Base-by-base conservation (phyloP, 2,329 filamentous ascomycete species). In the Chrysoporthe cubensis region DNA sequence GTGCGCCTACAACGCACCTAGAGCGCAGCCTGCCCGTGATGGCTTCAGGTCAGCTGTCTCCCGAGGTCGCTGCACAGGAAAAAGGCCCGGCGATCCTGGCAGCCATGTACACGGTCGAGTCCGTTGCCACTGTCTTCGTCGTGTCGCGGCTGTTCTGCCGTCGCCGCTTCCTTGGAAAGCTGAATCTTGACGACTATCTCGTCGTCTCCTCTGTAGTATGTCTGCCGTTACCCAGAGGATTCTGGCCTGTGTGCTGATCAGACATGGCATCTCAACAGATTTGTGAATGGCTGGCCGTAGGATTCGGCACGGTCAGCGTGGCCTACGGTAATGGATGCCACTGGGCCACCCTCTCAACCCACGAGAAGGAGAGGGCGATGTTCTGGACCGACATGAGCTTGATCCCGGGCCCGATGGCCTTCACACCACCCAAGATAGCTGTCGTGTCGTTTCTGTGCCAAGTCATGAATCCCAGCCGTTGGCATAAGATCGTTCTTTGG, bases 351-450 rank as follows among this genome's bases (percentile, higher is more conserved):
- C 72, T 83, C 14, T 69, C 64, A 0, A 54, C 71, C 6, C 67
- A 75, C 0, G 72, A 82, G 6, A 71, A 79, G 59, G 69, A 71
- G 5, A 71, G 71, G 14, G 74, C 75, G 42, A 73, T 78, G n/a
- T 71, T 78, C 44, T 82, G 75, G 71, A 80, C 77, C 4, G 73
- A 79, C 14, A 71, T 76, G 48, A 77, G 75, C 26, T 82, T 82
- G 66, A 71, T 74, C 0, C 76, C 78, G 2, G 79, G 79, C 4
- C 71, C 82, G 11, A 69, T 80, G 67, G 78, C 79, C 2, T 81
- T 83, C 65, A 75, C 71, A 1, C 63, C 82, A 0, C 81, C 80
- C 4, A 83, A 83, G 72, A 73, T 82, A 11, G 80, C 79, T 44
- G 79, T 81, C 50, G 76, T 81, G 8, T 72, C 75, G 2, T 75